Percentiles rank a stretch among this genome's conserved stretches.
Evolutionary conservation across 306 rosid genomes (phyloP).

Genomic region (Cucurbita maxima): DNA sequence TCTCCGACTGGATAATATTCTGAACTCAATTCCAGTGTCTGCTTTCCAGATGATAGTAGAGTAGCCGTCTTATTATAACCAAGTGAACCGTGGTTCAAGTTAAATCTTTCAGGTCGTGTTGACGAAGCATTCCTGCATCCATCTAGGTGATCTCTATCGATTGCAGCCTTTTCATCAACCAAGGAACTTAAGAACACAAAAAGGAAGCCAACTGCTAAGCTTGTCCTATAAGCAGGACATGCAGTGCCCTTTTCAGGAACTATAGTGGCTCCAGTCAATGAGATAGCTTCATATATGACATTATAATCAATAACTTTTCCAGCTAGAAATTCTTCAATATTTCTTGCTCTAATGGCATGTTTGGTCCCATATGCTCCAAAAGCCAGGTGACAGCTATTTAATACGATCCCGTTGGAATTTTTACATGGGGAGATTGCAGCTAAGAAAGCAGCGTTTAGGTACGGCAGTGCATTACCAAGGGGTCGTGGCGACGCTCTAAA

Average conservation of each 20-base stretch:
- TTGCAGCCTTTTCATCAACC: slow-evolving; percentile 16
- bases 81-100: slow-evolving; percentile 13
- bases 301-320: slow-evolving; percentile 43
- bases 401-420: slow-evolving; percentile 22
- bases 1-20: slow-evolving; percentile 56
- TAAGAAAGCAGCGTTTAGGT: slow-evolving; percentile 70
- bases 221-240: slow-evolving; percentile 40
- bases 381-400: slow-evolving; percentile 46
- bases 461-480: slow-evolving; percentile 74
- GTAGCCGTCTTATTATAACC: slow-evolving; percentile 11
- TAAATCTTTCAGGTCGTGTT: slow-evolving; percentile 6
- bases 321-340: slow-evolving; percentile 40
- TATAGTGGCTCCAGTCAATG: slow-evolving; percentile 26
- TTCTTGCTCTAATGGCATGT: slow-evolving; percentile 67
- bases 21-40: slow-evolving; percentile 28
- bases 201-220: slow-evolving; percentile 65
- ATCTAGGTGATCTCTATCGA: slow-evolving; percentile 9
- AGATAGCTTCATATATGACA: slow-evolving; percentile 43
- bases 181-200: slow-evolving; percentile 53
- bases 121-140: slow-evolving; percentile 5
- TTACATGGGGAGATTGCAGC: slow-evolving; percentile 42
- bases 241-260: slow-evolving; percentile 41
- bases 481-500: slow-evolving; percentile 78
- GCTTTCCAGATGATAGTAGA: slow-evolving; percentile 50
- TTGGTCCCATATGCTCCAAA: slow-evolving; percentile 60